Evolutionary conservation across 257 asterid species (phyloP), one percentile per base, ranked within the genome.

Genomic region (Verbascum thapsus): DNA sequence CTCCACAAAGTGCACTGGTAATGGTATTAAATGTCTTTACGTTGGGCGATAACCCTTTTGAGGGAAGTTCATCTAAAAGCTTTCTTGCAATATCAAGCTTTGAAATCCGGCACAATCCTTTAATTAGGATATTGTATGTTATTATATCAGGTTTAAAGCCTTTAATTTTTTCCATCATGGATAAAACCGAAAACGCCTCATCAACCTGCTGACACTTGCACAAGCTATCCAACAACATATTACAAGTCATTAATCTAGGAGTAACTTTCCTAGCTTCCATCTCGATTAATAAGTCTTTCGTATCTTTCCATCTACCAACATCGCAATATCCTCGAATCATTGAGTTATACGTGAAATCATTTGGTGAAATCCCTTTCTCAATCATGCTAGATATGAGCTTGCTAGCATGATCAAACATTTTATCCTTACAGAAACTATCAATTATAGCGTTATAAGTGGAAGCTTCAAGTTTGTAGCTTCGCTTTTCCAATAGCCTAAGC

Each of bases 341-440:
- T 3, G 26, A 47, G 17, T 12, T 7, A 17, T 47, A 47, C 12
- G 53, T 47, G 5, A 47, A 9, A 16, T 16, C 53, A 47, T 16
- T 8, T 0, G 53, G 53, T 10, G 5, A 47, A 16, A 47, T 10
- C 8, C 32, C 53, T 30, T 18, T 48, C 53, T 3, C 32, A 48
- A 48, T 18, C 53, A 48, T 48, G 8, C n/a, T 48, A n/a, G 30
- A 19, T 8, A 19, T 12, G 32, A 48, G 53, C 32, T 17, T 18
- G 32, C 0, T 13, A 10, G 49, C 15, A 26, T 26, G 32, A 26
- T 26, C 32, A 26, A 26, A 26, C 32, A 26, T 58, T 11, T 67
- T 52, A 23, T 35, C 57, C 23, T 72, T 64, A 63, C 68, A 58
- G 1, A 72, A 43, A 10, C 6, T 34, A n/a, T 72, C 68, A 35